Conservation (phyloP, 148 eudicot species). For the Cornus controversa region DNA sequence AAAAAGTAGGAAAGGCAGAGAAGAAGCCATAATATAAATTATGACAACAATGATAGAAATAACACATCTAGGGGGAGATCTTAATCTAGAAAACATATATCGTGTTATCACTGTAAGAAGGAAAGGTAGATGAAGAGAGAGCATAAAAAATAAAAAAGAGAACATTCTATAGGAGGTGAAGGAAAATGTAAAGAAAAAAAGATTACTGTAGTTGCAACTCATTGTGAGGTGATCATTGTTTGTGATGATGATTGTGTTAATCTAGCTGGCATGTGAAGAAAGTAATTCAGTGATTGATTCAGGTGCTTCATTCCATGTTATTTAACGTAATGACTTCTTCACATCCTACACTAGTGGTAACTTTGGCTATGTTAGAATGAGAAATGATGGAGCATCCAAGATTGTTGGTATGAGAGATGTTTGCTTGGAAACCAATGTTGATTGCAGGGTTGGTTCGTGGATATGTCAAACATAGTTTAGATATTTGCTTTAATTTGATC, state of each 20-base stretch:
- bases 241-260: neutral
- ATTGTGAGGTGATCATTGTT: neutral
- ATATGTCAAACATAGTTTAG: conserved; percentile 6
- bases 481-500: conserved; percentile 2
- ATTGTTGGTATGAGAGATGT: conserved; percentile 5
- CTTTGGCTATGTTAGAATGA: conserved; percentile 1
- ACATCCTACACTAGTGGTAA: neutral
- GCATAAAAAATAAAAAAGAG: neutral
- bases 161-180: neutral
- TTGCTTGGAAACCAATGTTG: neutral
- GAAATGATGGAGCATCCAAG: neutral
- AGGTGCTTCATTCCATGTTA: neutral
- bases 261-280: neutral
- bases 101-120: neutral
- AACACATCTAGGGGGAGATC: neutral
- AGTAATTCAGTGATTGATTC: neutral
- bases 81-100: neutral
- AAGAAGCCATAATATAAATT: too few species aligned
- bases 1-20: too few species aligned
- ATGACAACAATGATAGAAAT: neutral
- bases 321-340: neutral
- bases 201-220: neutral
- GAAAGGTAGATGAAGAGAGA: neutral
- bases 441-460: too few species aligned
- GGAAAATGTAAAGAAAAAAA: neutral